phyloP scores from a whole-genome alignment of 768 basidiomycete species.

The Suillus plorans region DNA sequence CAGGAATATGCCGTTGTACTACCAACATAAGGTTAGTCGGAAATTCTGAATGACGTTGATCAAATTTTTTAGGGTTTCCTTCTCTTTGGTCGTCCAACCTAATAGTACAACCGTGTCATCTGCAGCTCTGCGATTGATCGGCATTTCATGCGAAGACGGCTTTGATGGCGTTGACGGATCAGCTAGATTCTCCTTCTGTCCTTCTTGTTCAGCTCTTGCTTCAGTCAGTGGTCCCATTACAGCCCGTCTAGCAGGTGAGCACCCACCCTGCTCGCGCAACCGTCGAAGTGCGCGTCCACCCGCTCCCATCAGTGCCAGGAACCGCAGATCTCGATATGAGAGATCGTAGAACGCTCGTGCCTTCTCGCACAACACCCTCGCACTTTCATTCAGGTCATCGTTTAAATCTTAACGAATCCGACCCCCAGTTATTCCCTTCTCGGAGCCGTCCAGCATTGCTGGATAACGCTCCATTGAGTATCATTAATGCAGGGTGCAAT shows the following conservation, averaged over 20 bases:
- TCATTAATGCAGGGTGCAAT: conserved; percentile 1
- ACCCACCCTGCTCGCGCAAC: conserved; percentile 62
- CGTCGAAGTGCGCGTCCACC: conserved; percentile 72
- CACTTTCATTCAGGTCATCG: conserved; percentile 74
- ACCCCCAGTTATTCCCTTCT: conserved; percentile 40
- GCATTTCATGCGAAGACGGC: conserved; percentile 49
- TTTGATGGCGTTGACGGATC: conserved; percentile 78
- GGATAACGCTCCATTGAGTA: conserved; percentile 9
- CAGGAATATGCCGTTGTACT: no score
- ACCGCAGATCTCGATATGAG: conserved; percentile 58
- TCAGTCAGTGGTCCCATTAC: conserved; percentile 84
- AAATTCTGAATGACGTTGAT: no score
- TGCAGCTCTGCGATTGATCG: conserved; percentile 10
- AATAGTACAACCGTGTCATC: neutral
- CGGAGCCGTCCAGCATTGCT: conserved; percentile 19
- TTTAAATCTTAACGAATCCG: conserved; percentile 51
- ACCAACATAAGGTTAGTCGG: neutral
- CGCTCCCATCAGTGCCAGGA: conserved; percentile 66
- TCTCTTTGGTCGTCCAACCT: neutral
- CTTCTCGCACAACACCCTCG: conserved; percentile 70
- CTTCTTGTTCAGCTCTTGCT: conserved; percentile 46
- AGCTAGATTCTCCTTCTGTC: conserved; percentile 53
- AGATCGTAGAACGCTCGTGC: conserved; percentile 58
- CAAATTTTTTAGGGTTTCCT: neutral
- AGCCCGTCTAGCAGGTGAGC: conserved; percentile 65